phyloP scores from a whole-genome alignment of 345 rosid species.

The Rubroshorea leprosula region DNA sequence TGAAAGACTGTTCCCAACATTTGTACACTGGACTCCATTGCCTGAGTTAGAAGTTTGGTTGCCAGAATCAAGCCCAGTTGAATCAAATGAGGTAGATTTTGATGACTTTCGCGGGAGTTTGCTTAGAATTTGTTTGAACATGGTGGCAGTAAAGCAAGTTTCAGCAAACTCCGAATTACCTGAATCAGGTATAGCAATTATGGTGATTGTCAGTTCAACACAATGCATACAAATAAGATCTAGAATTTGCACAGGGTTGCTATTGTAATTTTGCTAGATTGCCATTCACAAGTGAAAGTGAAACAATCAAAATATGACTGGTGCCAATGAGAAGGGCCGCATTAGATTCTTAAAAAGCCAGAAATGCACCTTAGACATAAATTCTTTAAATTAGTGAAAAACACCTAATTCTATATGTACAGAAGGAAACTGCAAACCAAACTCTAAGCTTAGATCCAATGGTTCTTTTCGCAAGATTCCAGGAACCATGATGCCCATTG shows the following conservation, averaged over 20 bases:
- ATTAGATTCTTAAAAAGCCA: constrained; percentile 7
- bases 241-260: neutral
- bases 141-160: constrained; percentile 28
- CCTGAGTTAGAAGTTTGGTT: constrained; percentile 30
- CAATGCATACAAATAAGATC: constrained; percentile 3
- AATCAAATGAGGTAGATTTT: constrained; percentile 40
- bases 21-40: constrained; percentile 46
- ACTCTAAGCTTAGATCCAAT: neutral
- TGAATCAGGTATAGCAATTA: constrained; percentile 12
- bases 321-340: neutral
- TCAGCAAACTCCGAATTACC: constrained; percentile 21
- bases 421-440: neutral
- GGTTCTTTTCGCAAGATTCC: neutral
- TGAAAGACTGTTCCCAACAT: constrained; percentile 48
- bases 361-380: neutral
- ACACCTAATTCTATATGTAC: constrained; percentile 3
- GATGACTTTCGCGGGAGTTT: constrained; percentile 63
- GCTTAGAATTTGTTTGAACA: constrained; percentile 78
- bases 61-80: constrained; percentile 36
- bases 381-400: neutral
- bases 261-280: constrained; percentile 3
- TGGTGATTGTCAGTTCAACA: neutral
- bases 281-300: constrained; percentile 3
- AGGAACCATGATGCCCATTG: neutral
- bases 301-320: constrained; percentile 2